Evolutionary conservation across 768 basidiomycete genomes (phyloP).

Genomic region (Heimioporus sp.): DNA sequence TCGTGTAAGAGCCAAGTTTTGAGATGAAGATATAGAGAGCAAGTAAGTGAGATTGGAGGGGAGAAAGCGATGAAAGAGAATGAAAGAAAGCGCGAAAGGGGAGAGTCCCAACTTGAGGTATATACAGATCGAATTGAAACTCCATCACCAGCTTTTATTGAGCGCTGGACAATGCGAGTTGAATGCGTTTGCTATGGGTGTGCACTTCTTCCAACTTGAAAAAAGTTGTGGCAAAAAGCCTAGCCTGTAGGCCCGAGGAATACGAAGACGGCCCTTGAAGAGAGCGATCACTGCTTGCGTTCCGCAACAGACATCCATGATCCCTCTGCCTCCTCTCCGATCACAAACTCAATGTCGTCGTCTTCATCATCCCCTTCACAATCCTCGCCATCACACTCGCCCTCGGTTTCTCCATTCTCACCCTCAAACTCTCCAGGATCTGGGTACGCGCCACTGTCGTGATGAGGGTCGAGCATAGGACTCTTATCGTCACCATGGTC

Average conservation of each 20-base stretch:
- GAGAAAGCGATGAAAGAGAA: neutral
- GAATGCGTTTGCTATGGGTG: conserved; percentile 1
- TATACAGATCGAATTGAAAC: conserved; percentile 12
- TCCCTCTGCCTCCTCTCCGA: conserved; percentile 46
- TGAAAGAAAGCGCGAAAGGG: neutral
- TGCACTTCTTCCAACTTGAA: conserved; percentile 14
- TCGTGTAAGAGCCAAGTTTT: neutral
- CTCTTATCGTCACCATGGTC: neutral
- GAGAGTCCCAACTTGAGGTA: conserved; percentile 11
- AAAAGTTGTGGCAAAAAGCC: conserved; percentile 2
- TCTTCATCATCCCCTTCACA: conserved; percentile 56
- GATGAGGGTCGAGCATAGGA: neutral
- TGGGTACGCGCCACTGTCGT: neutral
- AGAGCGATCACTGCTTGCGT: conserved; percentile 21
- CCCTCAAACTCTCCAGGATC: conserved; percentile 13
- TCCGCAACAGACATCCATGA: conserved; percentile 35
- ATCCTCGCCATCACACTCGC: conserved; percentile 34
- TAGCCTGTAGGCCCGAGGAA: conserved; percentile 6
- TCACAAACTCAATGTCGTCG: conserved; percentile 76
- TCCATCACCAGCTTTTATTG: conserved; percentile 2
- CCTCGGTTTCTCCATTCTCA: conserved; percentile 20
- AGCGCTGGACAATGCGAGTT: conserved; percentile 11
- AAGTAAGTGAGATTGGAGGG: neutral
- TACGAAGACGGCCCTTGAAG: neutral
- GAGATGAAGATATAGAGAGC: conserved; percentile 10